Conservation (phyloP, 768 basidiomycete species). For the Podaxis sp. region DNA sequence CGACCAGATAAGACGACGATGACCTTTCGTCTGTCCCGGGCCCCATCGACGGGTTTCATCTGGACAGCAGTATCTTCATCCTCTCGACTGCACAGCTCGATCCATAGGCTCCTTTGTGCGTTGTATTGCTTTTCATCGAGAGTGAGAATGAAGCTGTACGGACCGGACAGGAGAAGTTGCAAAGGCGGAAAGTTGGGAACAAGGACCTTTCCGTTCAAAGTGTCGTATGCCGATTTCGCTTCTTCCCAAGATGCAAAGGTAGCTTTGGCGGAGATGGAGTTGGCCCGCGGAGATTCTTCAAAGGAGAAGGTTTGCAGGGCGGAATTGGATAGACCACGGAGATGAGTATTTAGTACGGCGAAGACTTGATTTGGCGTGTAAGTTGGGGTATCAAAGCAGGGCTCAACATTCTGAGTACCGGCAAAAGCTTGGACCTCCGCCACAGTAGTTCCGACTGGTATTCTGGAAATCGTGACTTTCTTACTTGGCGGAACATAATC, state of each 20-base stretch:
- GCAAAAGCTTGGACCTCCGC: slow-evolving; percentile 5
- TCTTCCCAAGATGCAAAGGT: slow-evolving; percentile 49
- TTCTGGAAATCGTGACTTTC: slow-evolving; percentile 7
- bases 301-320: slow-evolving; percentile 5
- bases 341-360: slow-evolving; percentile 7
- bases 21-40: slow-evolving; percentile 21
- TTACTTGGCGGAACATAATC: background rate
- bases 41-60: slow-evolving; percentile 28
- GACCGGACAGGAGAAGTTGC: slow-evolving; percentile 42
- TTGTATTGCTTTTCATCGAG: slow-evolving; percentile 48
- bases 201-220: slow-evolving; percentile 32
- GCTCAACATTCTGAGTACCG: background rate
- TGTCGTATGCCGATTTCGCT: slow-evolving; percentile 37
- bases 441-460: background rate
- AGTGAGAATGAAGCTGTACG: slow-evolving; percentile 48
- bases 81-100: slow-evolving; percentile 37
- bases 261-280: slow-evolving; percentile 29
- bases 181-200: slow-evolving; percentile 29
- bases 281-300: background rate
- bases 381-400: background rate
- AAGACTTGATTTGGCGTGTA: slow-evolving; percentile 6
- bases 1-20: slow-evolving; percentile 46
- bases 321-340: slow-evolving; percentile 1
- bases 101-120: slow-evolving; percentile 50
- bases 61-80: slow-evolving; percentile 21